Evolutionary conservation across 2,329 filamentous ascomycete genomes (phyloP).

Genomic region (Dactylella cylindrospora): DNA sequence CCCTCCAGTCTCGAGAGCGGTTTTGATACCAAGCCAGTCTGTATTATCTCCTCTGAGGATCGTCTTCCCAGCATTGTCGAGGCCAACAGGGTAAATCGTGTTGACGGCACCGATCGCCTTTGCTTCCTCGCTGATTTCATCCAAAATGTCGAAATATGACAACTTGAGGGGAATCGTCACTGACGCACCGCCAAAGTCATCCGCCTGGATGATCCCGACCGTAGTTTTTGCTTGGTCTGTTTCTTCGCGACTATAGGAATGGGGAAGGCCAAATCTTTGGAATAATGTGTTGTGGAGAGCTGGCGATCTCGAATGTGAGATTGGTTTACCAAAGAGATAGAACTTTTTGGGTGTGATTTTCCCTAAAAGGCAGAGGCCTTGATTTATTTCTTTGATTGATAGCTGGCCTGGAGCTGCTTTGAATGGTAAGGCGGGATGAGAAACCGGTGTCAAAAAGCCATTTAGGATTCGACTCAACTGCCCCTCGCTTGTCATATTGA

Average conservation of each 20-base stretch:
- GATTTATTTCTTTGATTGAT: constrained; percentile 83
- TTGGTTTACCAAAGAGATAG: constrained; percentile 83
- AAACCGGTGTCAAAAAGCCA: constrained; percentile 89
- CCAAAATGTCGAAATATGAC: constrained; percentile 77
- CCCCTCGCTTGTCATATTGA: constrained; percentile 89
- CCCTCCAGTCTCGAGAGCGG: constrained; percentile 71
- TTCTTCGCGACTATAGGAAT: constrained; percentile 75
- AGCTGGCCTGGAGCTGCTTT: constrained; percentile 93
- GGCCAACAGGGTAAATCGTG: constrained; percentile 71
- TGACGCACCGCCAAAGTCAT: constrained; percentile 85
- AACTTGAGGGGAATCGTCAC: constrained; percentile 95
- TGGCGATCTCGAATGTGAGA: constrained; percentile 79
- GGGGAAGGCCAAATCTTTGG: constrained; percentile 72
- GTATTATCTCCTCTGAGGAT: constrained; percentile 85
- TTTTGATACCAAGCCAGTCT: constrained; percentile 90
- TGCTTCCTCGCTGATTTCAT: constrained; percentile 77
- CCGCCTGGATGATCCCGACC: constrained; percentile 64
- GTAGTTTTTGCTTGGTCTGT: constrained; percentile 62
- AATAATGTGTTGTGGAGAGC: constrained; percentile 89
- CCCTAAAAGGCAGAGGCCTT: constrained; percentile 74
- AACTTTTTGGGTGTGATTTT: constrained; percentile 75
- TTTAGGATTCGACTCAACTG: constrained; percentile 91
- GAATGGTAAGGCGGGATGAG: constrained; percentile 83
- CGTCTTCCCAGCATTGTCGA: constrained; percentile 52
- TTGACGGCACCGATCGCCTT: constrained; percentile 88